Conservation (phyloP, 1,284 basidiomycete genomes). For the Trichosporon faecale region DNA sequence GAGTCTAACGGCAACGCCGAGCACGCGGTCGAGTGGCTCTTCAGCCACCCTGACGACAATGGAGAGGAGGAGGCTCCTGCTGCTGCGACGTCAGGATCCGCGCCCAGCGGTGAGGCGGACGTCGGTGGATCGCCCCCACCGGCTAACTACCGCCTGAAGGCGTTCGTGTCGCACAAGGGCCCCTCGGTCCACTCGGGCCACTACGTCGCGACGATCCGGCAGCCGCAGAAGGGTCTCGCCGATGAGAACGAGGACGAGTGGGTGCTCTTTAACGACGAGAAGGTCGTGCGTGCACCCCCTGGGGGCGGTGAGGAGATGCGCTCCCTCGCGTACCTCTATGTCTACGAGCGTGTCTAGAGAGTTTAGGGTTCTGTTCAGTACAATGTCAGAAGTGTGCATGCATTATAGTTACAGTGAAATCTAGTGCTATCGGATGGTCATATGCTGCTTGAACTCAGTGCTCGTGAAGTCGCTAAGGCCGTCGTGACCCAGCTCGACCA, state of each 20-base stretch:
- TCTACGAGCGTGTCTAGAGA: constrained; percentile 65
- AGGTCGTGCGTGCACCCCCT: constrained; percentile 77
- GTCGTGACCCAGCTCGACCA: constrained; percentile 48
- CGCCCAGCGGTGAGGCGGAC: constrained; percentile 21
- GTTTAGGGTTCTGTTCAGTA: background rate
- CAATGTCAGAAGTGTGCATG: constrained; percentile 14
- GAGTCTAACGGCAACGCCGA: constrained; percentile 78
- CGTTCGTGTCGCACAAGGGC: constrained; percentile 96
- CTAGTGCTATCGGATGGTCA: constrained; percentile 60
- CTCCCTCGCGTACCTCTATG: constrained; percentile 79
- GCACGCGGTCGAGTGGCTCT: constrained; percentile 94
- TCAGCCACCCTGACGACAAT: constrained; percentile 83
- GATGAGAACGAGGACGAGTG: constrained; percentile 58
- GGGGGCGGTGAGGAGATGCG: constrained; percentile 63
- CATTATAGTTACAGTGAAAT: constrained; percentile 10
- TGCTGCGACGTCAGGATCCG: constrained; percentile 18
- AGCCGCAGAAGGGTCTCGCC: constrained; percentile 38
- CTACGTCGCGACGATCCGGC: constrained; percentile 58
- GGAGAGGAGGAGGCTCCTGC: constrained; percentile 58
- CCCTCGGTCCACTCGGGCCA: constrained; percentile 92
- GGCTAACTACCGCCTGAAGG: constrained; percentile 74
- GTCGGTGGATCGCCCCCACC: constrained; percentile 62
- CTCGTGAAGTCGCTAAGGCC: constrained; percentile 57
- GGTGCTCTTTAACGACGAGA: constrained; percentile 94
- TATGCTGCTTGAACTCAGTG: constrained; percentile 68